A percentile compares a stretch with the other conserved stretches of the same genome.
phyloP scores from a whole-genome alignment of 1,284 basidiomycete genomes.

The Fomitopsis betulina region DNA sequence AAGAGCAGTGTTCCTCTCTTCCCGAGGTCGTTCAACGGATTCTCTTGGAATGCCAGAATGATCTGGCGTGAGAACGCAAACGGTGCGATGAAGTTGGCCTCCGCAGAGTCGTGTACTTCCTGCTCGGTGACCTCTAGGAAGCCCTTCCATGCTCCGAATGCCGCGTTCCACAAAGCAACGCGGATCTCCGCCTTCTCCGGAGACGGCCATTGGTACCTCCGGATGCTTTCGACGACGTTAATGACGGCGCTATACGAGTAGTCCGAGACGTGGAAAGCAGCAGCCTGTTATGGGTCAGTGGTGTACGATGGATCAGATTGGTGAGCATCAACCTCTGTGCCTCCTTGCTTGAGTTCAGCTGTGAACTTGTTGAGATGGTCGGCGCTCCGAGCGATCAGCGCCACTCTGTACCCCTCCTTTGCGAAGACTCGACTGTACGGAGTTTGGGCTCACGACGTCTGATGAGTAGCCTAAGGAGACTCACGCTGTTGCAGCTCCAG shows the following conservation, averaged over 20 bases:
- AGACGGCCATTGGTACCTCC: slow-evolving; percentile 39
- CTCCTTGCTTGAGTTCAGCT: slow-evolving; percentile 49
- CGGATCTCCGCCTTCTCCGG: slow-evolving; percentile 43
- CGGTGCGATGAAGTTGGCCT: slow-evolving; percentile 55
- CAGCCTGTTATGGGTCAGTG: slow-evolving; percentile 38
- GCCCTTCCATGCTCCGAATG: slow-evolving; percentile 52
- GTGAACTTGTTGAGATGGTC: slow-evolving; percentile 50
- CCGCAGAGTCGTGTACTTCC: slow-evolving; percentile 44
- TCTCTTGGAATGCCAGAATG: slow-evolving; percentile 59
- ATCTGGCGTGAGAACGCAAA: slow-evolving; percentile 68
- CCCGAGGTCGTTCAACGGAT: slow-evolving; percentile 43
- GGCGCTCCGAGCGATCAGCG: slow-evolving; percentile 58
- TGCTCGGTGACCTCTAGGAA: slow-evolving; percentile 65
- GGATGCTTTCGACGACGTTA: slow-evolving; percentile 51
- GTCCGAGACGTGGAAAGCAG: slow-evolving; percentile 50
- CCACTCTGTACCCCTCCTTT: slow-evolving; percentile 63
- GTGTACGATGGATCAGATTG: not conserved
- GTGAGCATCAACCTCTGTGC: slow-evolving; percentile 46
- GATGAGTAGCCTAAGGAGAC: slow-evolving; percentile 14
- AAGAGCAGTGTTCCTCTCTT: slow-evolving; percentile 67
- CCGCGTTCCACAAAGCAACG: slow-evolving; percentile 66
- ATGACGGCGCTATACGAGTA: slow-evolving; percentile 54
- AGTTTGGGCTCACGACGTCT: not conserved
- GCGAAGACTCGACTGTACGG: slow-evolving; percentile 53
- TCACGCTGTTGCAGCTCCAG: slow-evolving; percentile 62